Evolutionary conservation across 2,329 filamentous ascomycete species (phyloP).

Genomic region (Cadophora malorum): DNA sequence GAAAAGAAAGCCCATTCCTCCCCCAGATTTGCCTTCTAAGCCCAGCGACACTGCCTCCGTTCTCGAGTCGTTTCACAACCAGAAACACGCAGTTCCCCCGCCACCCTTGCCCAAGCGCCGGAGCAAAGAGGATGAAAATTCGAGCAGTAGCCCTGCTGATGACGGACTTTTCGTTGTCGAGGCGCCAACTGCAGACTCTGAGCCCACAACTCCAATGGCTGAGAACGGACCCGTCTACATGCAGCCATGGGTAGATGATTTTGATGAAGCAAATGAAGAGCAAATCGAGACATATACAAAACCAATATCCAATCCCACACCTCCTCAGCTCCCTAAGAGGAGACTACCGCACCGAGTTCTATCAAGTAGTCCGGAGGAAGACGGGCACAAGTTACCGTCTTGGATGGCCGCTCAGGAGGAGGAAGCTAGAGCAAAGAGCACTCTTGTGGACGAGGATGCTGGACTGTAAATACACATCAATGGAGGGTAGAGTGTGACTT

Average conservation of each 20-base stretch:
- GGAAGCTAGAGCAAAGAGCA: conserved; percentile 44
- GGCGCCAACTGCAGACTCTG: conserved; percentile 68
- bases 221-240: conserved; percentile 46
- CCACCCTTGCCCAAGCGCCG: conserved; percentile 54
- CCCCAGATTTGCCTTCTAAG: conserved; percentile 48
- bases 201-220: conserved; percentile 58
- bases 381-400: conserved; percentile 41
- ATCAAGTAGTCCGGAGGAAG: conserved; percentile 44
- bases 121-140: conserved; percentile 45
- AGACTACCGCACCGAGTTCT: conserved; percentile 35
- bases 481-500: background rate
- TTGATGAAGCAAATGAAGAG: conserved; percentile 40
- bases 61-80: conserved; percentile 28
- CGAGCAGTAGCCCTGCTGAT: conserved; percentile 48
- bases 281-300: conserved; percentile 9
- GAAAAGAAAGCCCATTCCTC: conserved; percentile 67
- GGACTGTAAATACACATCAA: conserved; percentile 26
- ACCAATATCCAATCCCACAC: conserved; percentile 18
- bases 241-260: conserved; percentile 48
- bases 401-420: conserved; percentile 47
- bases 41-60: conserved; percentile 42
- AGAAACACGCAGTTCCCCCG: conserved; percentile 47
- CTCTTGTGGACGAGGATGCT: conserved; percentile 44
- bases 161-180: conserved; percentile 68
- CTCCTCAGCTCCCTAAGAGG: conserved; percentile 40